Percentiles rank a stretch among this genome's conserved stretches.
These are phyloP conservation scores for Catenaria anguillulae DNA, from an alignment of 371 early-diverging fungal species.

Conservation along the genomic window DNA sequence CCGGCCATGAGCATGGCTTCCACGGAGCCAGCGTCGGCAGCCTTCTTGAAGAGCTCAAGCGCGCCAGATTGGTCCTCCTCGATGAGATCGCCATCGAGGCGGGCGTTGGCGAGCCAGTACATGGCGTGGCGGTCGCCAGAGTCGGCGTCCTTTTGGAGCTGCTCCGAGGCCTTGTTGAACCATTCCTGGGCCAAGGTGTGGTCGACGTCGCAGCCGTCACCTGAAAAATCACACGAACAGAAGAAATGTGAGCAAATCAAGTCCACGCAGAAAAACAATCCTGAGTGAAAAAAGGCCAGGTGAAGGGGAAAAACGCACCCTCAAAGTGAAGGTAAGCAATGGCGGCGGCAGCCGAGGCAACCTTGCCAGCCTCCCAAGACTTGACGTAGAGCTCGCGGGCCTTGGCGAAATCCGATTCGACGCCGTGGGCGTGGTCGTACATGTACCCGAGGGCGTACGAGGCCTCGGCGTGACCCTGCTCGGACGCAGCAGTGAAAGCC, in stretches of 20 bases:
- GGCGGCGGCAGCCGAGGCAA: background rate
- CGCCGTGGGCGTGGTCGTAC: background rate
- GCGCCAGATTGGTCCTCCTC: background rate
- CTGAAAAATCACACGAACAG: too few species aligned
- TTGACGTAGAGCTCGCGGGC: background rate
- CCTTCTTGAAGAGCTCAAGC: background rate
- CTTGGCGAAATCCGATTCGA: background rate
- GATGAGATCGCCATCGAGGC: background rate
- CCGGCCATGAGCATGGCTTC: too few species aligned
- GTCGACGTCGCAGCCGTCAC: too few species aligned
- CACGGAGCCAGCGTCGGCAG: background rate
- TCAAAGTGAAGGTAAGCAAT: background rate
- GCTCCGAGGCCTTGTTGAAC: too few species aligned
- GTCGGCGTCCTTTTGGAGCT: background rate
- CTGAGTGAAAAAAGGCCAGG: too few species aligned
- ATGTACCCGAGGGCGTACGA: background rate
- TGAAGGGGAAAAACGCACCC: background rate
- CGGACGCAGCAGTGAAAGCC: background rate
- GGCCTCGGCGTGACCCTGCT: background rate
- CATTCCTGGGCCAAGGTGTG: too few species aligned
- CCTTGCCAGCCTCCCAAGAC: background rate
- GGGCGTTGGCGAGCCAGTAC: slow-evolving; percentile 1
- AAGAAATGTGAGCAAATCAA: too few species aligned
- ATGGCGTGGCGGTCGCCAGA: background rate
- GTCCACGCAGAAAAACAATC: too few species aligned